These are phyloP conservation scores for Fusarium agapanthi DNA, from an alignment of 2,329 filamentous ascomycete genomes.

Conservation along the genomic window DNA sequence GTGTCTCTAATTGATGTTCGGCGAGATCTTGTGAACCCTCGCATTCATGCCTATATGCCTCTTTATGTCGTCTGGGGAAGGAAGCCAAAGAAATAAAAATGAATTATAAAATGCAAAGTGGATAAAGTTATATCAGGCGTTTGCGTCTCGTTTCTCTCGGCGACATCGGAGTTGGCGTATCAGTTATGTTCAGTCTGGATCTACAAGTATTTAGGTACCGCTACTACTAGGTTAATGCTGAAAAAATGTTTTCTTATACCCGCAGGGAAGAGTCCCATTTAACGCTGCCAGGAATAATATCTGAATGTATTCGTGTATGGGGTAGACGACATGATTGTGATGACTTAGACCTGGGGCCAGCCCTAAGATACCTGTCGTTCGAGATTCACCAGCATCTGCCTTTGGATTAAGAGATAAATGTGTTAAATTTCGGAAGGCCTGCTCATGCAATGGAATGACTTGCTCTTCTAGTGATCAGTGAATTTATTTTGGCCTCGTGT, in stretches of 20 bases:
- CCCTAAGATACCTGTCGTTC: background rate
- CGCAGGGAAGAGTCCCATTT: fast-evolving
- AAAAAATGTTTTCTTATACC: background rate
- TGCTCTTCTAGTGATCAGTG: background rate
- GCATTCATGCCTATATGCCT: constrained; percentile 57
- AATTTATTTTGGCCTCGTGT: background rate
- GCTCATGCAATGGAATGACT: background rate
- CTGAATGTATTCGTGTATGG: too few relatives aligned
- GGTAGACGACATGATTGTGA: background rate
- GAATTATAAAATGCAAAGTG: background rate
- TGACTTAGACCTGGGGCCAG: background rate
- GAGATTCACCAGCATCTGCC: background rate
- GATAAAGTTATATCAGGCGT: background rate
- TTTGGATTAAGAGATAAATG: too few relatives aligned
- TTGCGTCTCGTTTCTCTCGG: background rate
- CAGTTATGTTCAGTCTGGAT: background rate
- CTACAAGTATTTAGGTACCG: background rate
- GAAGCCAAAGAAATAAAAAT: constrained; percentile 49
- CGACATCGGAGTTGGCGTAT: background rate
- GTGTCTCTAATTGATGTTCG: constrained; percentile 59
- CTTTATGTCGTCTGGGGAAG: constrained; percentile 59
- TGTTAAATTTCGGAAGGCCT: fast-evolving
- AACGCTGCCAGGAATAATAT: fast-evolving
- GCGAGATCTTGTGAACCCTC: constrained; percentile 53
- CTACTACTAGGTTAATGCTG: background rate